phyloP scores from a whole-genome alignment of 1,284 basidiomycete genomes.

The Coniferiporia sulphurascens region DNA sequence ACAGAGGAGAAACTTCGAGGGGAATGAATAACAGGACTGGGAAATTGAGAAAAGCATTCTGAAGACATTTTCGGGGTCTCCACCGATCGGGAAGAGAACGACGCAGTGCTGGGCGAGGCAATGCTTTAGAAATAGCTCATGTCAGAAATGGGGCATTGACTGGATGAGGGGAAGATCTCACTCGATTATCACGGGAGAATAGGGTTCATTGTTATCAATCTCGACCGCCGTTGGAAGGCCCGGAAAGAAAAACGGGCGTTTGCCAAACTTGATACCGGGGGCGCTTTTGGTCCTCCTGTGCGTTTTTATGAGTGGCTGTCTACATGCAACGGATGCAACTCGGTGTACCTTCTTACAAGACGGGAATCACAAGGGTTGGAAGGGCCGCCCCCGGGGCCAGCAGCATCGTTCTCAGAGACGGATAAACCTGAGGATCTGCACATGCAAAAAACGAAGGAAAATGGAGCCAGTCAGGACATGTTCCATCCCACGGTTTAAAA shows the following conservation, averaged over 20 bases:
- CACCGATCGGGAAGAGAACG: slow-evolving; percentile 10
- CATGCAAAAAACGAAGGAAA: neutral
- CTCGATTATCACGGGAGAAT: slow-evolving; percentile 10
- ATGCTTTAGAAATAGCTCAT: slow-evolving; percentile 2
- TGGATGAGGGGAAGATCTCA: neutral
- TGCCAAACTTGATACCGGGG: slow-evolving; percentile 13
- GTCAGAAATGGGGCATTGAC: neutral
- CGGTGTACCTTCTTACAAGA: slow-evolving; percentile 1
- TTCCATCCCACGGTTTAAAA: neutral
- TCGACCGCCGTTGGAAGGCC: slow-evolving; percentile 7
- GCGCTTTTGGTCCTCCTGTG: slow-evolving; percentile 17
- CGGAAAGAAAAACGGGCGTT: slow-evolving; percentile 9
- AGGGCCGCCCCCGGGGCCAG: neutral
- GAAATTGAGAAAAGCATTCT: slow-evolving; percentile 1
- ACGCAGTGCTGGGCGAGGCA: slow-evolving; percentile 9
- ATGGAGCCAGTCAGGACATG: neutral
- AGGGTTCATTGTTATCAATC: slow-evolving; percentile 3
- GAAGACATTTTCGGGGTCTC: slow-evolving; percentile 8
- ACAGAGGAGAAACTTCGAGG: slow-evolving; percentile 17
- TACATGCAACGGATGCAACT: neutral
- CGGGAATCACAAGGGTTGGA: neutral
- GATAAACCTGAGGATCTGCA: neutral
- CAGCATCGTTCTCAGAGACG: slow-evolving; percentile 1
- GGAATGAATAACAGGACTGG: slow-evolving; percentile 4
- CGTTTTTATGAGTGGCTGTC: neutral